phyloP scores from a whole-genome alignment of 1,284 basidiomycete species.

The Trichosporon asahii region DNA sequence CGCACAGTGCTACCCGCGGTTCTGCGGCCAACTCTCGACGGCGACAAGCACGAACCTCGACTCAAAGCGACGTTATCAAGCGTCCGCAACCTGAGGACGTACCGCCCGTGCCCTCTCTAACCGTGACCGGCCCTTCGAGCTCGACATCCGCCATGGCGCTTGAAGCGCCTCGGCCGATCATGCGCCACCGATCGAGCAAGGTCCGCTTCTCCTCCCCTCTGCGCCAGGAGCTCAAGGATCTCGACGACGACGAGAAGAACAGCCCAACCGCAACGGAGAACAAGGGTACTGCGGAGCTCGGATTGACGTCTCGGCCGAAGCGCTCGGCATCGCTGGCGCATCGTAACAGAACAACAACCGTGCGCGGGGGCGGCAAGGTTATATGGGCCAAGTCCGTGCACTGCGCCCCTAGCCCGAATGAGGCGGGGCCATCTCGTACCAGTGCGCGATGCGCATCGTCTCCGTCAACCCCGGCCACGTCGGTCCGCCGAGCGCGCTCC shows the following conservation, averaged over 20 bases:
- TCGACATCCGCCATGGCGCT: background rate
- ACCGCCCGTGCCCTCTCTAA: background rate
- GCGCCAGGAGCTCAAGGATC: background rate
- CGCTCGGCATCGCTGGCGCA: background rate
- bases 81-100: background rate
- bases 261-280: background rate
- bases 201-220: slow-evolving; percentile 11
- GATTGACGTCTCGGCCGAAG: background rate
- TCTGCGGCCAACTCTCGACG: background rate
- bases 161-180: background rate
- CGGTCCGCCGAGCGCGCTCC: background rate
- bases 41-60: background rate
- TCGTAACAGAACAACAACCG: background rate
- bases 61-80: background rate
- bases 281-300: background rate
- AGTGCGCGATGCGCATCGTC: background rate
- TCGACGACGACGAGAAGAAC: background rate
- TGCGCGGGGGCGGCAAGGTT: background rate
- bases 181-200: slow-evolving; percentile 9
- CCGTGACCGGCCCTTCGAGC: background rate
- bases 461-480: background rate
- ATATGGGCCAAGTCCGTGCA: background rate
- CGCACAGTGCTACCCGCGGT: background rate
- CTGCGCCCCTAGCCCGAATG: background rate
- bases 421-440: background rate